Base-by-base conservation (phyloP, 1,284 basidiomycete species). In the Porodaedalea pini region DNA sequence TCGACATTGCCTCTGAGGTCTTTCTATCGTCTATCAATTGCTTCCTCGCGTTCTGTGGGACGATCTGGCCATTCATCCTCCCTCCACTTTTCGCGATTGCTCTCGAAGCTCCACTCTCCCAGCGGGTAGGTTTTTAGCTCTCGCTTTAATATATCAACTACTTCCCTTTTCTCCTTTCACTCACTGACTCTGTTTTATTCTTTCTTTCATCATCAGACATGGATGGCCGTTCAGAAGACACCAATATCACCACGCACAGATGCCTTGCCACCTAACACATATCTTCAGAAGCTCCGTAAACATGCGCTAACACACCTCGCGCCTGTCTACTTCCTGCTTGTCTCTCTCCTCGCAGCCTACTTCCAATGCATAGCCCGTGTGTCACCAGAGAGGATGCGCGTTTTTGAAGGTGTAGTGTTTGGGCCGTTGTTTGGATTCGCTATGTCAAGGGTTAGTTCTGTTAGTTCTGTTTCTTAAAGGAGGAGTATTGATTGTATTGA, bases 211-310 rank as follows among this genome's bases (percentile, higher is more conserved):
- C 39, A 17, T 41, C n/a, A 58, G 57, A 54, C 57, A 15, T 58
- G 57, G 57, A 23, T 58, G 15, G 57, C 57, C 7, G 51, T 54
- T 1, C 51, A 58, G 39, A 51, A 57, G 19, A 41, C 40, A 13
- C 49, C 27, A 10, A 10, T 25, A 11, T 25, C 15, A 23, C 13
- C 4, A 23, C 49, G 7, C 32, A 47, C 23, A 37, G 39, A 27
- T 3, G 21, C 17, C 40, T 34, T 27, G 29, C 44, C 31, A 25
- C 43, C 3, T 17, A n/a, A 3, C 37, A 29, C 44, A 17, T 29
- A n/a, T 7, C 41, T 52, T 17, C 32, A n/a, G 11, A 29, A n/a
- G 3, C 4, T 45, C 21, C 39, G 50, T 6, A 52, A 43, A 37
- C 25, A 52, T 25, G 29, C 31, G 3, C 40, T 51, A 6, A 52